phyloP scores from a whole-genome alignment of 768 basidiomycete species.

The Suillus lakei region DNA sequence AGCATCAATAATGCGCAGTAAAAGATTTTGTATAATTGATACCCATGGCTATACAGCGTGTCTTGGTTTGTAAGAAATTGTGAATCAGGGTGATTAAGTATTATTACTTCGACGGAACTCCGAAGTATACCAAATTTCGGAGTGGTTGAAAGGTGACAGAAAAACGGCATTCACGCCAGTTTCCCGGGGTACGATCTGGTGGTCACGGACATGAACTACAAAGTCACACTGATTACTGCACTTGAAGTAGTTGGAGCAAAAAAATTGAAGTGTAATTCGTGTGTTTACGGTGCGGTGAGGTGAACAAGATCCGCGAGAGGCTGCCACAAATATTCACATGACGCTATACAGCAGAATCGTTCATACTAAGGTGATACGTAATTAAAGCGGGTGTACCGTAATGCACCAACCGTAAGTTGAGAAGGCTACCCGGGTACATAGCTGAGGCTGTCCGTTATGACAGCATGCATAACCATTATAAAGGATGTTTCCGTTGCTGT shows the following conservation, averaged over 20 bases:
- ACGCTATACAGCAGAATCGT: neutral
- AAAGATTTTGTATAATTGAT: neutral
- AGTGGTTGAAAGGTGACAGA: neutral
- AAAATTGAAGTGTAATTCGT: neutral
- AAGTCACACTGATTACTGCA: neutral
- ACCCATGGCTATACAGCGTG: neutral
- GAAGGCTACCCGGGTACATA: neutral
- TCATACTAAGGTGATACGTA: neutral
- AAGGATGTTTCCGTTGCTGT: neutral
- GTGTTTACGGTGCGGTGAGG: neutral
- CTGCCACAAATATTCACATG: neutral
- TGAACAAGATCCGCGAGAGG: neutral
- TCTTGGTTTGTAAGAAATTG: neutral
- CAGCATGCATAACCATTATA: neutral
- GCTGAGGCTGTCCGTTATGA: neutral
- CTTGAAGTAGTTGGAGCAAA: neutral
- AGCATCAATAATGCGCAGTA: constrained; percentile 50
- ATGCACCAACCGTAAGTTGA: neutral
- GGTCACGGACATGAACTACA: neutral
- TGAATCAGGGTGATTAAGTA: neutral
- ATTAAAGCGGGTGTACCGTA: neutral
- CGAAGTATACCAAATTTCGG: neutral
- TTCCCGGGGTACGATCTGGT: neutral
- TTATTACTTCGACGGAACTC: neutral
- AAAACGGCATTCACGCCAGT: neutral